phyloP scores from a whole-genome alignment of 441 rosid genomes.

The Erodium trifolium region DNA sequence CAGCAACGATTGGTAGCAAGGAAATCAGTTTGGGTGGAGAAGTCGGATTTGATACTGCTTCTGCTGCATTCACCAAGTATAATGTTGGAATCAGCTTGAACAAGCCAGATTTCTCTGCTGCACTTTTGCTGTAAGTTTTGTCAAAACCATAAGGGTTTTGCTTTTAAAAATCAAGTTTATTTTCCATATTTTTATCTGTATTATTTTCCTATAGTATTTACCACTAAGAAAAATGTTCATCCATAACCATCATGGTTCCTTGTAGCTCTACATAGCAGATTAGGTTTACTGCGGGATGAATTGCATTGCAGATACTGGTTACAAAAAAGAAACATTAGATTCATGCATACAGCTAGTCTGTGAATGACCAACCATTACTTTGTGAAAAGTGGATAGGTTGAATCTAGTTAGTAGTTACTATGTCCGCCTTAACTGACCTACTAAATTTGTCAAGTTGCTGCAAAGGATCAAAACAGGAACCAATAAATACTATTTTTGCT shows the following conservation, averaged over 20 bases:
- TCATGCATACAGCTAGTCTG: background rate
- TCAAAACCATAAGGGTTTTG: background rate
- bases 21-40: slow-evolving; percentile 62
- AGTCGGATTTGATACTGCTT: slow-evolving; percentile 62
- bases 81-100: slow-evolving; percentile 61
- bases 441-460: background rate
- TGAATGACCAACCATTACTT: background rate
- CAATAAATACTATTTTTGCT: background rate
- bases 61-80: slow-evolving; percentile 52
- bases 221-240: background rate
- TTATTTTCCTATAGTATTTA: too few relatives aligned
- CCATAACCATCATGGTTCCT: background rate
- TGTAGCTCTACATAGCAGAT: background rate
- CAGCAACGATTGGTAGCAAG: slow-evolving; percentile 61
- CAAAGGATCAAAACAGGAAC: background rate
- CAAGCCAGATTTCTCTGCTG: slow-evolving; percentile 53
- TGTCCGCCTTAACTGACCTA: background rate
- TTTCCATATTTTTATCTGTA: background rate
- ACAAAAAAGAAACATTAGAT: background rate
- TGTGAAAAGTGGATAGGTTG: background rate
- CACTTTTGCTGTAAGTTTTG: slow-evolving; percentile 55
- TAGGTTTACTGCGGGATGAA: background rate
- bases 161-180: background rate
- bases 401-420: background rate
- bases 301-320: background rate